Conservation (phyloP, 2,329 filamentous ascomycete genomes). For the Clonostachys chloroleuca region DNA sequence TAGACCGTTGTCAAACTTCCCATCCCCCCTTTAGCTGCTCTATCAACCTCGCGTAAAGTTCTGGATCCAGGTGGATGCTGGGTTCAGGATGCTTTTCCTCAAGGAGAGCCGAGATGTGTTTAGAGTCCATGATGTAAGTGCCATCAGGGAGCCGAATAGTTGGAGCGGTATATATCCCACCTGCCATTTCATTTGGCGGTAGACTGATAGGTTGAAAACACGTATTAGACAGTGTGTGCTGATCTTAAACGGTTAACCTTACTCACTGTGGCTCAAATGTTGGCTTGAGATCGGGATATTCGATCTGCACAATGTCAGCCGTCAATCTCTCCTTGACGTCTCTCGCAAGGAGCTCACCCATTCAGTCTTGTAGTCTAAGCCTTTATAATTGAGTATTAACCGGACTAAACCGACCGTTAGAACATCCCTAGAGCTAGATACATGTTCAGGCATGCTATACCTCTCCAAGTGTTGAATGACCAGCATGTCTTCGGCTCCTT, state of each 20-base stretch:
- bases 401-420: slow-evolving; percentile 37
- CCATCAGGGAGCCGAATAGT: slow-evolving; percentile 50
- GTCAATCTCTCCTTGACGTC: neutral
- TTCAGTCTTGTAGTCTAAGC: slow-evolving; percentile 58
- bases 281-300: slow-evolving; percentile 58
- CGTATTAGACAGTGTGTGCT: neutral
- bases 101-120: slow-evolving; percentile 51
- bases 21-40: slow-evolving; percentile 26
- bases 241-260: neutral
- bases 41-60: slow-evolving; percentile 38
- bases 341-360: slow-evolving; percentile 31
- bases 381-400: slow-evolving; percentile 59
- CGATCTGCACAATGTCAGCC: slow-evolving; percentile 24
- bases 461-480: slow-evolving; percentile 64
- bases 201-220: neutral
- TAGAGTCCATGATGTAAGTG: slow-evolving; percentile 60
- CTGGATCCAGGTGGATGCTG: slow-evolving; percentile 51
- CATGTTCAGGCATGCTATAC: slow-evolving; percentile 22
- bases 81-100: slow-evolving; percentile 56
- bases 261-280: slow-evolving; percentile 45
- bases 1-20: slow-evolving; percentile 30
- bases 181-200: slow-evolving; percentile 32
- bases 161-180: slow-evolving; percentile 47
- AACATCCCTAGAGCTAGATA: neutral
- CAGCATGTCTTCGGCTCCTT: slow-evolving; percentile 41